Conservation (phyloP, 2,329 filamentous ascomycete species). For the Colletotrichum sp. region DNA sequence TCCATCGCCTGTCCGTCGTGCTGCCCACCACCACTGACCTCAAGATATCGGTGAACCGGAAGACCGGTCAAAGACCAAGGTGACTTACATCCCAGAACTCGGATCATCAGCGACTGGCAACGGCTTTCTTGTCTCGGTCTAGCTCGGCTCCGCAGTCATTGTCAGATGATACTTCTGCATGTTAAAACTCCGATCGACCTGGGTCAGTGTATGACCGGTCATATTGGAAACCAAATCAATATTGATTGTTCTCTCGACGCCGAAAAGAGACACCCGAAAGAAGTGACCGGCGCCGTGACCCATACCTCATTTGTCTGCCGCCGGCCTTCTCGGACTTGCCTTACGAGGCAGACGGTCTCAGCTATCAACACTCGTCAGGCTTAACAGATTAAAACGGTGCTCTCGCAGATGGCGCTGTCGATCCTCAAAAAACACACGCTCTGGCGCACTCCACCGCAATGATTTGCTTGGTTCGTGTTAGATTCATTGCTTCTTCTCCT, state of each 20-base stretch:
- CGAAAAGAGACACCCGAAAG: background rate
- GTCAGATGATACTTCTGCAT: background rate
- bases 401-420: background rate
- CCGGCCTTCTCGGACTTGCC: background rate
- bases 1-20: background rate
- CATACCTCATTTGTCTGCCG: background rate
- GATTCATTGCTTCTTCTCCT: background rate
- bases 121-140: background rate
- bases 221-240: background rate
- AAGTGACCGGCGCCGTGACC: background rate
- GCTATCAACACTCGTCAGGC: background rate
- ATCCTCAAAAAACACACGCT: background rate
- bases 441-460: background rate
- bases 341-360: background rate
- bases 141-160: background rate
- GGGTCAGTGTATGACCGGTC: background rate
- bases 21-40: background rate
- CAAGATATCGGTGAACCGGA: background rate
- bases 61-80: background rate
- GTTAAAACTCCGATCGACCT: background rate
- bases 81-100: background rate
- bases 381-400: background rate
- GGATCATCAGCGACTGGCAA: background rate
- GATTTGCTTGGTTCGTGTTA: background rate
- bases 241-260: background rate